Evolutionary conservation across 73 alveolate species (phyloP), one percentile per base, ranked within the genome.

Genomic region (Paramecium pentaurelia): DNA sequence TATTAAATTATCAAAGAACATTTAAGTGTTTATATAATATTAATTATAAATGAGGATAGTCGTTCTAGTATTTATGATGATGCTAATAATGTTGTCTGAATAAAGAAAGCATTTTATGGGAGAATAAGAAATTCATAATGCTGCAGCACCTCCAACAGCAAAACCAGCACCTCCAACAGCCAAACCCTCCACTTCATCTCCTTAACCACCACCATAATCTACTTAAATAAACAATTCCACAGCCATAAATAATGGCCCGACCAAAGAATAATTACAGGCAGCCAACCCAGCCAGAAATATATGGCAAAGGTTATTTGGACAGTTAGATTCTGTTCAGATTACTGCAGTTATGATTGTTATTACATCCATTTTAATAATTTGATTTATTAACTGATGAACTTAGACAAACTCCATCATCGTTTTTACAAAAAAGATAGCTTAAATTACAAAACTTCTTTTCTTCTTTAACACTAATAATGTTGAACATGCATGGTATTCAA

Each of bases 361-460:
- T n/a, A n/a, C 70, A 54, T 54, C 32, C 32, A 54, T 54, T 54
- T 54, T 54, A 18, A 28, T 64, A 12, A 8, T 64, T 28, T 32
- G 47, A 64, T 64, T 54, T 18, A 54, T 54, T 54, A 18, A 54
- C 10, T 22, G 47, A 73, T 73, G 87, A 34, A 71, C 47, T 32
- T 30, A 11, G 64, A 37, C 1, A 60, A 45, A 28, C 37, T 44
- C 32, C 94, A 71, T 49, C 73, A 89, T 28, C 77, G 40, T 32
- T 12, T 89, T 30, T 89, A 86, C 49, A 89, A 89, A 45, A 45
- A 71, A 93, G 93, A 96, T 97, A 18, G 99, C 98, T 28, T 95
- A 97, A 86, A 96, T 97, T 38, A 97, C 99, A 36, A 97, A 97
- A 92, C 99, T 97, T 49, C 96, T 96, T 40, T 96, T 95, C 95